Evolutionary conservation across 2,329 filamentous ascomycete species (phyloP).

Genomic region (Ophiostoma angusticollis): DNA sequence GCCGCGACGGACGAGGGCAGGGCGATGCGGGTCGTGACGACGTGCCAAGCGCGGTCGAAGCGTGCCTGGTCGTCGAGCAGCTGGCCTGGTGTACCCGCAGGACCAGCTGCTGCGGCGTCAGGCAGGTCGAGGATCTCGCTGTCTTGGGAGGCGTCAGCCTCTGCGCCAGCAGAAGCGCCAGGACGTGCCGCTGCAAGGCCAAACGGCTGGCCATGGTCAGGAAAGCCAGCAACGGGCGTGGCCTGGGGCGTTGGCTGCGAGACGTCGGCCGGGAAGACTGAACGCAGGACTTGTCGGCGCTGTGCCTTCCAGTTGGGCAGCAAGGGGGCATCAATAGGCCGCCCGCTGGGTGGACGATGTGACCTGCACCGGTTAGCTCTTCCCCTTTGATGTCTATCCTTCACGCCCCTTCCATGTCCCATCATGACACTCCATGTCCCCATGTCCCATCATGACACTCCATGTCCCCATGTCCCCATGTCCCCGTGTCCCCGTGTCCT

Average conservation of each 20-base stretch:
- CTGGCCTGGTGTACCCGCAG: too few species aligned
- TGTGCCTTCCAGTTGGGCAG: conserved; percentile 33
- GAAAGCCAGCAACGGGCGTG: conserved; percentile 25
- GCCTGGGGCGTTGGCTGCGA: conserved; percentile 35
- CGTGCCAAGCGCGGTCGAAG: conserved; percentile 51
- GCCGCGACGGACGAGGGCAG: conserved; percentile 42
- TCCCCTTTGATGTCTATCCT: background rate
- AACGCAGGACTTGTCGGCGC: conserved; percentile 38
- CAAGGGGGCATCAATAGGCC: background rate
- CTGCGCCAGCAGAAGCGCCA: background rate
- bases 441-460: too few species aligned
- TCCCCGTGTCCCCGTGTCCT: too few species aligned
- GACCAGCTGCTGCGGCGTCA: too few species aligned
- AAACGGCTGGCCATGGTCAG: conserved; percentile 33
- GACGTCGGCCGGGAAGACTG: conserved; percentile 41
- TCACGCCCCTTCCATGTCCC: too few species aligned
- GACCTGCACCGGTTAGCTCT: background rate
- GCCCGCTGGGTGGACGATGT: background rate
- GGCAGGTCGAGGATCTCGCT: conserved; percentile 12
- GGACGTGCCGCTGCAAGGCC: conserved; percentile 20
- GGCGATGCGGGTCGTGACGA: conserved; percentile 43
- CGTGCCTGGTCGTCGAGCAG: conserved; percentile 38
- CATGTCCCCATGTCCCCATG: too few species aligned
- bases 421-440: too few species aligned
- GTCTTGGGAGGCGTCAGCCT: conserved; percentile 5